These are phyloP conservation scores for Keithomyces neogunnii DNA, from an alignment of 2,329 filamentous ascomycete genomes.

Conservation along the genomic window DNA sequence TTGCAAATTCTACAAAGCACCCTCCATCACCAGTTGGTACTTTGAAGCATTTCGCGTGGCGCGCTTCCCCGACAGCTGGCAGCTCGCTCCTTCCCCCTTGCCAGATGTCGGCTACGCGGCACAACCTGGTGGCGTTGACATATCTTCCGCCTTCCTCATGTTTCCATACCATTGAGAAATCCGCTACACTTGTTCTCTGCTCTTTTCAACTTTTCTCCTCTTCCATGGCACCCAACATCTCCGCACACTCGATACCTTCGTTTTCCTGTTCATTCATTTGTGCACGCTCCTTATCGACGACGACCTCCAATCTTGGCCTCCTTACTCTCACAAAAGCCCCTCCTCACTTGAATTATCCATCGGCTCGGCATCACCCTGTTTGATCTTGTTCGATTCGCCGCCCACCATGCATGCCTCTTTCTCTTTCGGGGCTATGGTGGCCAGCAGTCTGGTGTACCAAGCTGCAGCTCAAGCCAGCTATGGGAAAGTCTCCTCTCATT, in stretches of 20 bases:
- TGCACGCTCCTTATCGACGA: slow-evolving; percentile 2
- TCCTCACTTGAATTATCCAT: slow-evolving; percentile 5
- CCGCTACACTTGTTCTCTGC: background rate
- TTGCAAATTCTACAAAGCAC: no score
- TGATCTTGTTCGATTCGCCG: slow-evolving; percentile 1
- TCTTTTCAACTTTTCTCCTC: background rate
- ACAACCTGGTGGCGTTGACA: background rate
- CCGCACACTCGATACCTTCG: background rate
- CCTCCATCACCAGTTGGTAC: no score
- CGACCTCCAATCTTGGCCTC: slow-evolving; percentile 2
- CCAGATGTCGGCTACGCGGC: background rate
- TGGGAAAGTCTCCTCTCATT: slow-evolving; percentile 19
- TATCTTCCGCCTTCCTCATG: background rate
- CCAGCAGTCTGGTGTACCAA: slow-evolving; percentile 24
- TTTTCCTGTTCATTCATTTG: slow-evolving; percentile 2
- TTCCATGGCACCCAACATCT: background rate
- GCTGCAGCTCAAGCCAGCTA: slow-evolving; percentile 23
- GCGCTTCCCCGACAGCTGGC: slow-evolving; percentile 5
- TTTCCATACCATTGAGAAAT: background rate
- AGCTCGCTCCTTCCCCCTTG: slow-evolving; percentile 9
- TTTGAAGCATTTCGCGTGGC: background rate
- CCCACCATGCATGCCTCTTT: slow-evolving; percentile 30
- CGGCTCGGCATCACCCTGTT: background rate
- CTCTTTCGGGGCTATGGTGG: slow-evolving; percentile 26
- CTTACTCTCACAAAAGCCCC: slow-evolving; percentile 1